Percentiles rank a stretch among this genome's conserved stretches.
These are phyloP conservation scores for Tuber melanosporum DNA, from an alignment of 495 filamentous ascomycete species.

Conservation along the genomic window DNA sequence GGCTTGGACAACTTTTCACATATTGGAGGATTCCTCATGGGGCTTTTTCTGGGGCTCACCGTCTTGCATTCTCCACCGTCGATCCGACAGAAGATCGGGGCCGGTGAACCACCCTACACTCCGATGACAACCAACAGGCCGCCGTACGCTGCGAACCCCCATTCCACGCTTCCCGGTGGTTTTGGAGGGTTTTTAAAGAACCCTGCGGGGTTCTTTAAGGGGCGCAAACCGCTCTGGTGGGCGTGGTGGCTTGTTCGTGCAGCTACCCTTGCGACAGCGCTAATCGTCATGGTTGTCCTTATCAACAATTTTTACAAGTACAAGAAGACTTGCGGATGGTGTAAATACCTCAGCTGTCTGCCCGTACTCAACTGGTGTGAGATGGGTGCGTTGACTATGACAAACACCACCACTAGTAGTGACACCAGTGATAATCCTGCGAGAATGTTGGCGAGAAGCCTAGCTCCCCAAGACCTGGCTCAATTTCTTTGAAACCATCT, in stretches of 20 bases:
- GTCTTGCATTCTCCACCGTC: constrained; percentile 79
- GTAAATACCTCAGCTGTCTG: constrained; percentile 88
- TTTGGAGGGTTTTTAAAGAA: constrained; percentile 55
- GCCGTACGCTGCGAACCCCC: constrained; percentile 31
- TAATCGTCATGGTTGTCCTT: constrained; percentile 76
- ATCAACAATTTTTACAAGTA: constrained; percentile 84
- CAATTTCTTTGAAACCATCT: constrained; percentile 7
- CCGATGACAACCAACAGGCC: constrained; percentile 49
- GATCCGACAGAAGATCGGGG: constrained; percentile 68
- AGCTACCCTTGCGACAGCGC: constrained; percentile 66
- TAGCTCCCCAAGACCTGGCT: not conserved
- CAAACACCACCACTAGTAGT: constrained; percentile 31
- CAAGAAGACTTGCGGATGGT: constrained; percentile 73
- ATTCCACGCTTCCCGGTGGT: constrained; percentile 26
- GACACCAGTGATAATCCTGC: constrained; percentile 32
- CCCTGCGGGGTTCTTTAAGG: constrained; percentile 80
- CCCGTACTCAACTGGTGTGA: constrained; percentile 75
- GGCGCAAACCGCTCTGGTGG: constrained; percentile 91
- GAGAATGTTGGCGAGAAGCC: constrained; percentile 22
- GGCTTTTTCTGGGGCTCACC: constrained; percentile 75
- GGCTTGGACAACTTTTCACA: constrained; percentile 96
- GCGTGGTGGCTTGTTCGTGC: constrained; percentile 88
- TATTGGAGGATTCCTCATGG: constrained; percentile 93
- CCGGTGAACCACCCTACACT: constrained; percentile 58
- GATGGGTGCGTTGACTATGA: constrained; percentile 51